Evolutionary conservation across 495 filamentous ascomycete species (phyloP).

Genomic region (Trypethelium eluteriae): DNA sequence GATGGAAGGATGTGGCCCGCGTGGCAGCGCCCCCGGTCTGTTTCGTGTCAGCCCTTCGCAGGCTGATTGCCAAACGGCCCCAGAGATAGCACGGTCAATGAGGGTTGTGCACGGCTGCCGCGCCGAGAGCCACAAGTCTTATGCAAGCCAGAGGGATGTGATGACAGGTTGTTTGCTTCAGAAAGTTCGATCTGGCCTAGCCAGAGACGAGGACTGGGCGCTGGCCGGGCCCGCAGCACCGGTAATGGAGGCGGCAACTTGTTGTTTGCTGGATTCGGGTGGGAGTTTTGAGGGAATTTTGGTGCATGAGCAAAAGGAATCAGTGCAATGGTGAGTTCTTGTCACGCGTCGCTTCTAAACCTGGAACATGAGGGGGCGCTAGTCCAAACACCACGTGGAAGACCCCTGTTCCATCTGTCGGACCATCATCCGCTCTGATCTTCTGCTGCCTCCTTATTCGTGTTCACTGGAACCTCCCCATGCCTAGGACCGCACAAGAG

Average conservation of each 20-base stretch:
- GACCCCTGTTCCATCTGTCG: background rate
- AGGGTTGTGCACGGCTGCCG: constrained; percentile 4
- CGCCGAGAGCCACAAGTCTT: background rate
- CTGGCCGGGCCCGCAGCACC: background rate
- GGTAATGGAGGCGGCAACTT: background rate
- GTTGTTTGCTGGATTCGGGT: background rate
- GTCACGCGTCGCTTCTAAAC: constrained; percentile 9
- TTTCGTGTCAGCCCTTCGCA: constrained; percentile 7
- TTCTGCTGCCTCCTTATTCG: background rate
- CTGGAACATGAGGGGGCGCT: background rate
- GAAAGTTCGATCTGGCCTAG: background rate
- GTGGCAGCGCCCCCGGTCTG: constrained; percentile 1
- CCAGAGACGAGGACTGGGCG: background rate
- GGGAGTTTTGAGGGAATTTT: background rate
- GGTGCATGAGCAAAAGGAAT: background rate
- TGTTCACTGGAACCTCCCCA: background rate
- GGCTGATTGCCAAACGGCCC: background rate
- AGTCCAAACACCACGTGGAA: constrained; percentile 8
- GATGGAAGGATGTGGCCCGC: background rate
- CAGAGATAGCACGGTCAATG: background rate
- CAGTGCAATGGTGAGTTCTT: background rate
- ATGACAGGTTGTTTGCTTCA: constrained; percentile 7
- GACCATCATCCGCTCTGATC: background rate
- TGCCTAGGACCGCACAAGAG: background rate
- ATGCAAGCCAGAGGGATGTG: background rate